Conservation (phyloP, 768 basidiomycete genomes). For the Lactarius tabidus region DNA sequence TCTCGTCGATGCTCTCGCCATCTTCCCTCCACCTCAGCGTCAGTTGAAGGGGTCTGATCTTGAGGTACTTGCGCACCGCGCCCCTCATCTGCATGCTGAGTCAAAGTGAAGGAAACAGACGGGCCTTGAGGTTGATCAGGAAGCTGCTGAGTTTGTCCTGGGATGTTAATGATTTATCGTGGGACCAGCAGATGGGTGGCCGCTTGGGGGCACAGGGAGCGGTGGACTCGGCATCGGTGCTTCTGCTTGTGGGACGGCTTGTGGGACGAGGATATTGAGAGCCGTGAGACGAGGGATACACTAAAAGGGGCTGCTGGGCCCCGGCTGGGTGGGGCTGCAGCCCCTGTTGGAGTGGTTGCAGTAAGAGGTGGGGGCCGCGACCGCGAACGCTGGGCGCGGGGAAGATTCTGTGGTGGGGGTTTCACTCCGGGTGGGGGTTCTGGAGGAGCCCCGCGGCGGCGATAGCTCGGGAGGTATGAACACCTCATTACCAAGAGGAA, state of each 20-base stretch:
- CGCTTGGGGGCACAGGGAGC: too few species aligned
- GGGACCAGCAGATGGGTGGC: background rate
- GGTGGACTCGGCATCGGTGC: too few species aligned
- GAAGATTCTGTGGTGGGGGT: background rate
- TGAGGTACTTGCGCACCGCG: background rate
- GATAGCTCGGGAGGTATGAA: slow-evolving; percentile 20
- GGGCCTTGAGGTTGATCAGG: background rate
- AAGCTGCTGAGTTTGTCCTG: background rate
- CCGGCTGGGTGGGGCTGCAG: too few species aligned
- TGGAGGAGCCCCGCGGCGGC: background rate
- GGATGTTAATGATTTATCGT: slow-evolving; percentile 18
- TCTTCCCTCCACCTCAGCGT: slow-evolving; percentile 1
- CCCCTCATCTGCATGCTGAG: background rate
- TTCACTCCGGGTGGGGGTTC: background rate
- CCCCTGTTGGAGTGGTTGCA: background rate
- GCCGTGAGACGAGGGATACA: too few species aligned
- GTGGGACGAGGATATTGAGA: too few species aligned
- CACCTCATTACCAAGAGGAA: slow-evolving; percentile 1
- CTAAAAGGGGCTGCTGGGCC: too few species aligned
- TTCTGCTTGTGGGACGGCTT: too few species aligned
- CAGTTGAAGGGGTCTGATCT: background rate
- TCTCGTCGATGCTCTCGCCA: background rate
- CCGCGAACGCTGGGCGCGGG: slow-evolving; percentile 6
- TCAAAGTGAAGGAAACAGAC: background rate
- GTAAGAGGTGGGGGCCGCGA: background rate